Evolutionary conservation across 257 asterid genomes (phyloP).

Genomic region (Linderniella brevidens): DNA sequence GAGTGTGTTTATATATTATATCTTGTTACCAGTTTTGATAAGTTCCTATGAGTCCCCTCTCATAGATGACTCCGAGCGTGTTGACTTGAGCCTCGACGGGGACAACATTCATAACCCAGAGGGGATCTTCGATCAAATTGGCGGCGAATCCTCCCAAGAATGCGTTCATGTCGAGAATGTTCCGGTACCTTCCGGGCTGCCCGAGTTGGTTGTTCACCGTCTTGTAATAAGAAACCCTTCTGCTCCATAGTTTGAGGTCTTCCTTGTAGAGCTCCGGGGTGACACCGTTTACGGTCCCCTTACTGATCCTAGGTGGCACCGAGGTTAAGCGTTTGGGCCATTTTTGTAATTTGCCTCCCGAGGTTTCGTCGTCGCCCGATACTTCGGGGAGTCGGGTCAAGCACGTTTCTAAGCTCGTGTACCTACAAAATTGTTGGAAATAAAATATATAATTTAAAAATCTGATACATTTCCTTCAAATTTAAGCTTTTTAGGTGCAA

Average conservation of each 20-base stretch:
- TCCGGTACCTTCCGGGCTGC: slow-evolving; percentile 52
- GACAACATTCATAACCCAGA: slow-evolving; percentile 81
- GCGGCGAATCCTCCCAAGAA: slow-evolving; percentile 84
- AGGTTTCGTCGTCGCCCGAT: slow-evolving; percentile 21
- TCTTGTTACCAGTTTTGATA: slow-evolving; percentile 58
- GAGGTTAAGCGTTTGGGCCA: slow-evolving; percentile 54
- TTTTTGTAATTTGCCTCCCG: slow-evolving; percentile 51
- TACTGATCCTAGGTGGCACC: slow-evolving; percentile 55
- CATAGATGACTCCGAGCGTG: slow-evolving; percentile 62
- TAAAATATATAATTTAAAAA: too few species aligned
- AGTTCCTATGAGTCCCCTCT: slow-evolving; percentile 75
- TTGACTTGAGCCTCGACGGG: slow-evolving; percentile 47
- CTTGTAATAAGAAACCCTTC: too few species aligned
- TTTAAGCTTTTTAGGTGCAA: too few species aligned
- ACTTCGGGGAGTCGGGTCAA: slow-evolving; percentile 61
- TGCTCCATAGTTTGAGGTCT: slow-evolving; percentile 43
- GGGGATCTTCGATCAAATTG: slow-evolving; percentile 33
- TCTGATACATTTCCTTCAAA: too few species aligned
- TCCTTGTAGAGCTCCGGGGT: slow-evolving; percentile 18
- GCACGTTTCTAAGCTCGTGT: slow-evolving; percentile 47
- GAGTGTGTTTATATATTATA: too few species aligned
- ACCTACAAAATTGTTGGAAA: too few species aligned
- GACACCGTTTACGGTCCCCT: slow-evolving; percentile 36
- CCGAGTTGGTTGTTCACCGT: slow-evolving; percentile 31
- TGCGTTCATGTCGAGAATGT: slow-evolving; percentile 74